Percentiles rank a stretch among this genome's conserved stretches.
phyloP scores from a whole-genome alignment of 371 early-diverging fungal genomes.

The Dichotomocladium elegans region DNA sequence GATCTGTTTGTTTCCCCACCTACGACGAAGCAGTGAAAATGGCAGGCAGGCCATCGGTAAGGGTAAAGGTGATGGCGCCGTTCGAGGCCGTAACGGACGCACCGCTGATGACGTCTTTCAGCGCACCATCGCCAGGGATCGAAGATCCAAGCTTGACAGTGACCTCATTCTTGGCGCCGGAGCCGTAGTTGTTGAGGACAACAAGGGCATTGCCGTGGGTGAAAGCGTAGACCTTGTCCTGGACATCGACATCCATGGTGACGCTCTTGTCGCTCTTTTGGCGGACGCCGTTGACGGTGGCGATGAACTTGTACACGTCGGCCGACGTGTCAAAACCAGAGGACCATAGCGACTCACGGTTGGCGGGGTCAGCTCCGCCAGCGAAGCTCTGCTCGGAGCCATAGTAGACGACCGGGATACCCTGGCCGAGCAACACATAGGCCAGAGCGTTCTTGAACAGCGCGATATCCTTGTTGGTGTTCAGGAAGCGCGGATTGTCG shows the following conservation, averaged over 20 bases:
- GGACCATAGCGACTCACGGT: conserved; percentile 37
- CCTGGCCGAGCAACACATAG: conserved; percentile 20
- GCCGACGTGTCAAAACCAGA: conserved; percentile 10
- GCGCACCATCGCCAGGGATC: conserved; percentile 8
- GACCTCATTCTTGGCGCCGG: conserved; percentile 8
- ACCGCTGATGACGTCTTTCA: conserved; percentile 18
- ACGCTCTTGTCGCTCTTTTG: conserved; percentile 6
- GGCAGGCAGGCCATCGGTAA: conserved; percentile 19
- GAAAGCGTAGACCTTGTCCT: conserved; percentile 18
- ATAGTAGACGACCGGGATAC: conserved; percentile 35
- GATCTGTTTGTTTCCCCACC: too few relatives aligned
- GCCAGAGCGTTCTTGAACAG: conserved; percentile 36
- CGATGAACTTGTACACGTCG: conserved; percentile 22
- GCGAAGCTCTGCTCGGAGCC: conserved; percentile 37
- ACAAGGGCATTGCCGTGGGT: conserved; percentile 17
- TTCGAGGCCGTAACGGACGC: conserved; percentile 10
- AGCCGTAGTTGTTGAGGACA: conserved; percentile 22
- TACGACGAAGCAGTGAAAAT: too few relatives aligned
- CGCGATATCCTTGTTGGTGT: conserved; percentile 18
- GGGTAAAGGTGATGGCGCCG: conserved; percentile 12
- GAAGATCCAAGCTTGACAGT: conserved; percentile 14
- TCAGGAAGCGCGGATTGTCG: conserved; percentile 31
- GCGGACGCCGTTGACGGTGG: conserved; percentile 10
- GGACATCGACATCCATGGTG: conserved; percentile 4
- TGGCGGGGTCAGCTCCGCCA: conserved; percentile 33